A percentile compares a stretch with the other conserved stretches of the same genome.
Evolutionary conservation across 768 basidiomycete species (phyloP).

Genomic region (Tricholoma sp.): DNA sequence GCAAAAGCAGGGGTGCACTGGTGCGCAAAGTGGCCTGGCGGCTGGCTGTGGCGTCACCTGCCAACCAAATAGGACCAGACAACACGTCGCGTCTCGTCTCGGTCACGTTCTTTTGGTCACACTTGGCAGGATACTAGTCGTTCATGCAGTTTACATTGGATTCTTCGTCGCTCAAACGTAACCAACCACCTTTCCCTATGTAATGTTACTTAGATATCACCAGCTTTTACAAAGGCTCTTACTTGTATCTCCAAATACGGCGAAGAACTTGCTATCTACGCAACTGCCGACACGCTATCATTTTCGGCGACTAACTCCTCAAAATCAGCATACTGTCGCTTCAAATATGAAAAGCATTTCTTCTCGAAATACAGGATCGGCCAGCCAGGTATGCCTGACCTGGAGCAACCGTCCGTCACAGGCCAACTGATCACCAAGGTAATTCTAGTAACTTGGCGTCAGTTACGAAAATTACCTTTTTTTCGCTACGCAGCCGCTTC

Average conservation of each 20-base stretch:
- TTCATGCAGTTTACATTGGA: slow-evolving; percentile 68
- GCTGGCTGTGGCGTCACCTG: no score
- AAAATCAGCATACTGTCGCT: slow-evolving; percentile 76
- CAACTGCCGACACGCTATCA: slow-evolving; percentile 52
- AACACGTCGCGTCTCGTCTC: no score
- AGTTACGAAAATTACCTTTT: slow-evolving; percentile 4
- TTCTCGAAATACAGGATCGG: slow-evolving; percentile 62
- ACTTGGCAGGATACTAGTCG: background rate
- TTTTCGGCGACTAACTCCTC: slow-evolving; percentile 76
- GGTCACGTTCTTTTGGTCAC: no score
- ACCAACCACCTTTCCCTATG: slow-evolving; percentile 11
- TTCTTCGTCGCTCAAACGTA: slow-evolving; percentile 49
- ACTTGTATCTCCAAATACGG: slow-evolving; percentile 78
- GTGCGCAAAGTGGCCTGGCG: background rate
- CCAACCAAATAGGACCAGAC: no score
- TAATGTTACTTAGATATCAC: slow-evolving; percentile 13
- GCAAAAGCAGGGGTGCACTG: background rate
- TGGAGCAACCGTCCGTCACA: slow-evolving; percentile 41
- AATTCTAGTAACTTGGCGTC: background rate
- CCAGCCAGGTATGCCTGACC: slow-evolving; percentile 19
- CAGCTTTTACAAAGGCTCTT: slow-evolving; percentile 73
- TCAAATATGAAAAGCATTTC: slow-evolving; percentile 63
- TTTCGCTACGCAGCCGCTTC: slow-evolving; percentile 41
- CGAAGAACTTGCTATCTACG: slow-evolving; percentile 71
- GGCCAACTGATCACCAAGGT: slow-evolving; percentile 74